Percentiles rank a stretch among this genome's conserved stretches.
Evolutionary conservation across 768 basidiomycete species (phyloP).

Genomic region (Piloderma croceum): DNA sequence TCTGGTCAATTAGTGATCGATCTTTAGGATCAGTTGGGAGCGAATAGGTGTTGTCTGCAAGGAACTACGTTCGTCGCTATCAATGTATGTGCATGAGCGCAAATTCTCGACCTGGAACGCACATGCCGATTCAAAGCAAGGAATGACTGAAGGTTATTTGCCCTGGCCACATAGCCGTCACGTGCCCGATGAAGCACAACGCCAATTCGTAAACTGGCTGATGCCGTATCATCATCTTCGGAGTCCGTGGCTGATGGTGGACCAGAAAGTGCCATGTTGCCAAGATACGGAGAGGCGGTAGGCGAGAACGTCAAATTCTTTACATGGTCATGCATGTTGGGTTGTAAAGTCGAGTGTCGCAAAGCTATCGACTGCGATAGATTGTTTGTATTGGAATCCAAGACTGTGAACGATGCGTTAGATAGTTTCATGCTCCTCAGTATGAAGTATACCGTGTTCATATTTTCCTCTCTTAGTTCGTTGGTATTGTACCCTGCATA

Average conservation of each 20-base stretch:
- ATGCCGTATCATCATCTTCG: constrained; percentile 28
- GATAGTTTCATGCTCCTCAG: too few relatives aligned
- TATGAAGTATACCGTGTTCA: constrained; percentile 41
- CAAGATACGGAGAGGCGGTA: constrained; percentile 17
- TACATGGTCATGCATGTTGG: constrained; percentile 18
- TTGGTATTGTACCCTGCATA: constrained; percentile 82
- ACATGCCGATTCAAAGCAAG: constrained; percentile 80
- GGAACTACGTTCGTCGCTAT: constrained; percentile 36
- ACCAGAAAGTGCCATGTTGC: constrained; percentile 31
- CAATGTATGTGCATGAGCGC: constrained; percentile 10
- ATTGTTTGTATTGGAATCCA: constrained; percentile 40
- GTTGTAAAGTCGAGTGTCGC: constrained; percentile 52
- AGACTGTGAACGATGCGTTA: too few relatives aligned
- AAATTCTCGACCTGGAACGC: constrained; percentile 22
- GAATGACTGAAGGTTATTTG: constrained; percentile 73
- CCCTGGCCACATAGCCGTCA: constrained; percentile 57
- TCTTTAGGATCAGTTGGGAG: constrained; percentile 58
- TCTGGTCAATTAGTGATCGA: constrained; percentile 67
- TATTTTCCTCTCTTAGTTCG: constrained; percentile 55
- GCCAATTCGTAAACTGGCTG: constrained; percentile 57
- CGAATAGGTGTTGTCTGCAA: constrained; percentile 45
- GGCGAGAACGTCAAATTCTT: too few relatives aligned
- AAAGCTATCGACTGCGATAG: constrained; percentile 47
- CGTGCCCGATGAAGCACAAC: constrained; percentile 51
- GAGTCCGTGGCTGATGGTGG: constrained; percentile 41